Evolutionary conservation across 768 basidiomycete species (phyloP).

Genomic region (Rubroboletus satanas): DNA sequence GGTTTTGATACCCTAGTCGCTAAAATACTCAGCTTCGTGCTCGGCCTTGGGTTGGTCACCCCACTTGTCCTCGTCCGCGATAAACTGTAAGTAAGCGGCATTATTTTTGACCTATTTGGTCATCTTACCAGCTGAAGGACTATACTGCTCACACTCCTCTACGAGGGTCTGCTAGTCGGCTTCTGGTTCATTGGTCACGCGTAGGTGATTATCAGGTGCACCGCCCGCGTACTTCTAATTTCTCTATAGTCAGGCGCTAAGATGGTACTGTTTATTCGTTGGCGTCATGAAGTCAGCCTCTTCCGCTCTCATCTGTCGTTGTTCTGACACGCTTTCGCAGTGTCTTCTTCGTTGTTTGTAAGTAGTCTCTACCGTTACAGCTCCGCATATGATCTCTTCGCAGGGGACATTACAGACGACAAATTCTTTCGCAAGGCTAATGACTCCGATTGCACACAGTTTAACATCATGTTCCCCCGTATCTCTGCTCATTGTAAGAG

Average conservation of each 20-base stretch:
- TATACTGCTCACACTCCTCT: slow-evolving; percentile 73
- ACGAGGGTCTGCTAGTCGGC: slow-evolving; percentile 83
- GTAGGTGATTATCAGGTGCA: slow-evolving; percentile 40
- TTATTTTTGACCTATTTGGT: not conserved
- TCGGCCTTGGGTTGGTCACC: slow-evolving; percentile 81
- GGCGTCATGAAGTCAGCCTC: slow-evolving; percentile 77
- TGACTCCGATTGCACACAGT: slow-evolving; percentile 91
- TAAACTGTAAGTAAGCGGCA: slow-evolving; percentile 62
- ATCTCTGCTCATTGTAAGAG: slow-evolving; percentile 67
- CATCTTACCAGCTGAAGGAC: slow-evolving; percentile 51
- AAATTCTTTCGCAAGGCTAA: slow-evolving; percentile 93
- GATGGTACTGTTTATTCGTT: slow-evolving; percentile 81
- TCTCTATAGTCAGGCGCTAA: slow-evolving; percentile 59
- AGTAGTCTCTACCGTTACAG: slow-evolving; percentile 27
- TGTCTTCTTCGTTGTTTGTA: slow-evolving; percentile 84
- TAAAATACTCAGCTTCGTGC: slow-evolving; percentile 88
- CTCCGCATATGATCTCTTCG: slow-evolving; percentile 1
- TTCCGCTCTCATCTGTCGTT: slow-evolving; percentile 6
- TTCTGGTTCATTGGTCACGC: slow-evolving; percentile 96
- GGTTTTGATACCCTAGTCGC: slow-evolving; percentile 88
- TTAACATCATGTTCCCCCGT: slow-evolving; percentile 66
- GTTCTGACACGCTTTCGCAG: slow-evolving; percentile 35
- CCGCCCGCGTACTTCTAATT: slow-evolving; percentile 8
- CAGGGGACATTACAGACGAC: slow-evolving; percentile 94
- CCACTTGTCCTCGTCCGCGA: slow-evolving; percentile 85